These are phyloP conservation scores for Ganoderma sinense DNA, from an alignment of 1,284 basidiomycete species.

Conservation along the genomic window DNA sequence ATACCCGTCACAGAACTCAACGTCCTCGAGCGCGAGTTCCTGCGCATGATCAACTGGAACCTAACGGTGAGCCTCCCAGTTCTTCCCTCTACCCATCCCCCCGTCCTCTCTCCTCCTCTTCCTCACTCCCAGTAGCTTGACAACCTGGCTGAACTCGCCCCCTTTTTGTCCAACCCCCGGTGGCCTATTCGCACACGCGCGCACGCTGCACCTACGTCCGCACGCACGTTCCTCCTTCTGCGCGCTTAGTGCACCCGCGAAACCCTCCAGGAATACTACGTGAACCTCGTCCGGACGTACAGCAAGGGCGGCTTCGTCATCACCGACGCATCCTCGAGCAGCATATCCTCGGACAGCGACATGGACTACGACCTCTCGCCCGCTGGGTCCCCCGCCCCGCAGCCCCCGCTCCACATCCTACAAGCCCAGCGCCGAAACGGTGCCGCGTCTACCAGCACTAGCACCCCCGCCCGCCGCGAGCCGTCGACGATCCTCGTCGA, in stretches of 20 bases:
- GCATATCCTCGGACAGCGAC: constrained; percentile 60
- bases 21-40: constrained; percentile 91
- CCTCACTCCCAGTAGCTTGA: constrained; percentile 11
- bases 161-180: constrained; percentile 10
- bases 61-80: constrained; percentile 73
- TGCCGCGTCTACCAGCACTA: constrained; percentile 14
- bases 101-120: constrained; percentile 18
- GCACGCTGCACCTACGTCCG: neutral
- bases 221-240: neutral
- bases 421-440: constrained; percentile 3
- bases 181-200: neutral
- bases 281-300: constrained; percentile 83
- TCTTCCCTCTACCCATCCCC: constrained; percentile 31
- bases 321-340: constrained; percentile 50
- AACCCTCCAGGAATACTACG: constrained; percentile 83
- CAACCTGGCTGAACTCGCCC: constrained; percentile 20
- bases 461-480: constrained; percentile 40
- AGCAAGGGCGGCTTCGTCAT: constrained; percentile 67
- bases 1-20: constrained; percentile 91
- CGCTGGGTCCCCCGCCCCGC: constrained; percentile 53
- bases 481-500: constrained; percentile 63
- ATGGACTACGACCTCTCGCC: constrained; percentile 64
- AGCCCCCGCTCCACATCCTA: constrained; percentile 6
- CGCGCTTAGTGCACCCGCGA: constrained; percentile 75
- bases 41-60: constrained; percentile 90